Percentiles rank a stretch among this genome's conserved stretches.
These are phyloP conservation scores for Prosopis cineraria DNA, from an alignment of 306 rosid genomes.

Conservation along the genomic window DNA sequence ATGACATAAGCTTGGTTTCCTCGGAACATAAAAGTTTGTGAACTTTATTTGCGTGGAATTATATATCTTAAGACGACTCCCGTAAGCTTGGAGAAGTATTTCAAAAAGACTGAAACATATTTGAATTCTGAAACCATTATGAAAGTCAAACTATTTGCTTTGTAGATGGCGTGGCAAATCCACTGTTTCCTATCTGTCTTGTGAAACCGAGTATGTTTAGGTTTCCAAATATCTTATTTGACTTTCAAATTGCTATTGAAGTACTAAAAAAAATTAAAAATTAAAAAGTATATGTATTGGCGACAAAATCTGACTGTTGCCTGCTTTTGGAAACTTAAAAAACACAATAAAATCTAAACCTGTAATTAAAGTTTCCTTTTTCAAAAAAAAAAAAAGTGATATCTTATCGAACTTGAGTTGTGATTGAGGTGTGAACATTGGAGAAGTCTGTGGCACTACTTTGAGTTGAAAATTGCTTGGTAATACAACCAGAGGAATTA, in stretches of 20 bases:
- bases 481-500: neutral
- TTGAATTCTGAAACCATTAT: neutral
- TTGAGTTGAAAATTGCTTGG: neutral
- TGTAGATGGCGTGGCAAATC: neutral
- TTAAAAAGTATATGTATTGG: neutral
- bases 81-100: neutral
- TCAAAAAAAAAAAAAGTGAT: neutral
- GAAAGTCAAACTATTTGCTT: neutral
- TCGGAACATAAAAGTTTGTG: slow-evolving; percentile 1
- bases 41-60: neutral
- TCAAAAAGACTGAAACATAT: neutral
- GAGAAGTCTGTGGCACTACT: neutral
- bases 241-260: neutral
- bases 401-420: neutral
- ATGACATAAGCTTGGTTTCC: slow-evolving; percentile 22
- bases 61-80: neutral
- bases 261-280: neutral
- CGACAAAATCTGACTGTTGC: neutral
- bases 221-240: neutral
- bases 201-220: slow-evolving; percentile 14
- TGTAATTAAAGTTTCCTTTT: neutral
- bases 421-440: slow-evolving; percentile 31
- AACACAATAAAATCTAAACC: neutral
- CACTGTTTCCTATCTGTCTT: neutral
- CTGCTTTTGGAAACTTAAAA: neutral